Evolutionary conservation across 2,329 filamentous ascomycete genomes (phyloP), one percentile per base, ranked within the genome.

Genomic region (Fusarium sp.): DNA sequence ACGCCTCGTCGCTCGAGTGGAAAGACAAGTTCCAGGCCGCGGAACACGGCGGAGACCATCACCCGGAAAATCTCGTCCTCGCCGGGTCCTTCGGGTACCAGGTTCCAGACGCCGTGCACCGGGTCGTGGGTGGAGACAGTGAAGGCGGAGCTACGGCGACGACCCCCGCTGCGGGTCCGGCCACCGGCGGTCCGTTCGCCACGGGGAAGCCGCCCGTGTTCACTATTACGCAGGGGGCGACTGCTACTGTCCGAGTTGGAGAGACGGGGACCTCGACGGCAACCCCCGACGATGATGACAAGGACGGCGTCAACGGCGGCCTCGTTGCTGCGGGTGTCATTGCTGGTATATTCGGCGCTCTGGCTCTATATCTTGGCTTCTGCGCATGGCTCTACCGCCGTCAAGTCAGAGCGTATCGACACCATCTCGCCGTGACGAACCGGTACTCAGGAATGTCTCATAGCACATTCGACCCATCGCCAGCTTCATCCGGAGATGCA

Each of bases 321-420:
- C 80, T 83, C 13, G 82, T 86, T 55, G 81, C 81, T 14, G 82
- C 83, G 2, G 81, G 82, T 25, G 79, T 90, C 18, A 81, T 93
- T 31, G 91, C 91, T 0, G 90, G 89, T n/a, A 74, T 90, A 4
- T 83, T 91, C 4, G 87, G 87, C 51, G 72, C 91, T 16, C 73
- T 88, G 0, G 89, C 89, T 2, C 80, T 81, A 2, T 92, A 92
- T 76, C 84, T 92, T 11, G 89, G 87, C 49, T 92, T 91, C 81
- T 91, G 89, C 78, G 85, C 87, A 16, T 93, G 89, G 87, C 81
- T 93, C 7, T 93, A 93, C 81, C 85, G 90, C 27, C 89, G 89
- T 53, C 90, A 91, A 77, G 85, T 93, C 14, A 79, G 81, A 29
- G 85, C 91, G 9, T 93, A 93, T 82, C 89, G 90, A 78, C 82